Percentiles rank a stretch among this genome's conserved stretches.
Evolutionary conservation across 805 yeast species (phyloP).

Genomic region (Pichia kluyveri): DNA sequence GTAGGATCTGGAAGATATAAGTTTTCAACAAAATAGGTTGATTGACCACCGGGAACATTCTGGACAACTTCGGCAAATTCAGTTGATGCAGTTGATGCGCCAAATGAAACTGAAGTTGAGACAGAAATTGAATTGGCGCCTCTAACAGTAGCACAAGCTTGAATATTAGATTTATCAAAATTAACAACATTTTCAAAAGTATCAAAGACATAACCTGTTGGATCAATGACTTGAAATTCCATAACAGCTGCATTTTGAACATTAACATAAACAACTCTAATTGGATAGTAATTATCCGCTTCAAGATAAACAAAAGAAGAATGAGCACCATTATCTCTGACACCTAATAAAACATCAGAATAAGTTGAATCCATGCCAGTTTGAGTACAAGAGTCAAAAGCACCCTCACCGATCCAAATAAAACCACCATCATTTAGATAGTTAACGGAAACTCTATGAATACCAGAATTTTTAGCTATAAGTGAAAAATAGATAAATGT

Average conservation of each 20-base stretch:
- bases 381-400: slow-evolving; percentile 25
- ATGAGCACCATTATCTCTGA: not conserved
- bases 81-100: slow-evolving; percentile 1
- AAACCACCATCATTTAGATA: slow-evolving; percentile 23
- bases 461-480: slow-evolving; percentile 21
- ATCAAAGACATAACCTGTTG: slow-evolving; percentile 2
- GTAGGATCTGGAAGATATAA: not conserved
- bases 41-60: not conserved
- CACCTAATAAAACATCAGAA: slow-evolving; percentile 3
- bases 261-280: slow-evolving; percentile 9
- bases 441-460: slow-evolving; percentile 14
- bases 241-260: not conserved
- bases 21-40: slow-evolving; percentile 3
- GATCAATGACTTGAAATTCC: slow-evolving; percentile 5
- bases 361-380: not conserved
- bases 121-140: not conserved
- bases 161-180: not conserved
- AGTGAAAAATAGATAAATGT: slow-evolving; percentile 11
- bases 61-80: not conserved
- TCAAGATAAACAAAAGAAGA: slow-evolving; percentile 9
- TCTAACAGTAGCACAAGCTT: not conserved
- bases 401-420: slow-evolving; percentile 24
- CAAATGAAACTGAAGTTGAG: not conserved
- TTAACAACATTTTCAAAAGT: slow-evolving; percentile 4
- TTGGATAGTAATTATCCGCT: slow-evolving; percentile 10